Evolutionary conservation across 1,284 basidiomycete species (phyloP).

Genomic region (Vanrija pseudolonga): DNA sequence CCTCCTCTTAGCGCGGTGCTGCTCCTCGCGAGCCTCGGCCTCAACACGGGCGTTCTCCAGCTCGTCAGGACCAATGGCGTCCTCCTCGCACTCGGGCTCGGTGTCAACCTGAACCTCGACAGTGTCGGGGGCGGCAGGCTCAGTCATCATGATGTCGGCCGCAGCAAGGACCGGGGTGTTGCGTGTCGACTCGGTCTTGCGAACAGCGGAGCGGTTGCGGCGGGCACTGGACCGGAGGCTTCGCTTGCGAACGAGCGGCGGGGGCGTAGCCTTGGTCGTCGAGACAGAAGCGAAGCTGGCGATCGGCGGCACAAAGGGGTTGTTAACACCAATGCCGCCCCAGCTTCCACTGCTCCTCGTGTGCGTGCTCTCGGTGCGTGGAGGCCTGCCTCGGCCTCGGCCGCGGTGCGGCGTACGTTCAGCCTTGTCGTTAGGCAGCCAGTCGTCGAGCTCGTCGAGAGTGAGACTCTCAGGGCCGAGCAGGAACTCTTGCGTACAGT

Average conservation of each 20-base stretch:
- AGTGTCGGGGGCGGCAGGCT: constrained; percentile 8
- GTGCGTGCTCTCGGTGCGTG: not conserved
- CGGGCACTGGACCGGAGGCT: constrained; percentile 11
- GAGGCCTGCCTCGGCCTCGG: constrained; percentile 10
- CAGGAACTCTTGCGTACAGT: constrained; percentile 23
- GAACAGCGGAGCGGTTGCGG: constrained; percentile 9
- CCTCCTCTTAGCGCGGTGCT: constrained; percentile 26
- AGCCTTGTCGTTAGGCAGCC: constrained; percentile 24
- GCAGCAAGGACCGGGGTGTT: constrained; percentile 4
- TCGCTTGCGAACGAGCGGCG: constrained; percentile 15
- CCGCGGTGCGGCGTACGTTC: constrained; percentile 28
- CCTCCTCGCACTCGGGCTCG: constrained; percentile 9
- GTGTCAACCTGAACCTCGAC: constrained; percentile 11
- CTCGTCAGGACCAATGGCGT: constrained; percentile 40
- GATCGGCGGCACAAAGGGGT: constrained; percentile 14
- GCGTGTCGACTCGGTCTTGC: constrained; percentile 9
- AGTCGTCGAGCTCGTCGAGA: constrained; percentile 44
- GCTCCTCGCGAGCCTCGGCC: constrained; percentile 36
- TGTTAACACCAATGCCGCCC: constrained; percentile 43
- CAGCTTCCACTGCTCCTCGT: constrained; percentile 26
- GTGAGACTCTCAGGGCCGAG: constrained; percentile 42
- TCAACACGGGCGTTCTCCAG: constrained; percentile 37
- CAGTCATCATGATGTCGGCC: constrained; percentile 6
- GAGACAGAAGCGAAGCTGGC: constrained; percentile 4
- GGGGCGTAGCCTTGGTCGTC: not conserved